Base-by-base conservation (phyloP, 1,284 basidiomycete genomes). In the Melampsora americana region DNA sequence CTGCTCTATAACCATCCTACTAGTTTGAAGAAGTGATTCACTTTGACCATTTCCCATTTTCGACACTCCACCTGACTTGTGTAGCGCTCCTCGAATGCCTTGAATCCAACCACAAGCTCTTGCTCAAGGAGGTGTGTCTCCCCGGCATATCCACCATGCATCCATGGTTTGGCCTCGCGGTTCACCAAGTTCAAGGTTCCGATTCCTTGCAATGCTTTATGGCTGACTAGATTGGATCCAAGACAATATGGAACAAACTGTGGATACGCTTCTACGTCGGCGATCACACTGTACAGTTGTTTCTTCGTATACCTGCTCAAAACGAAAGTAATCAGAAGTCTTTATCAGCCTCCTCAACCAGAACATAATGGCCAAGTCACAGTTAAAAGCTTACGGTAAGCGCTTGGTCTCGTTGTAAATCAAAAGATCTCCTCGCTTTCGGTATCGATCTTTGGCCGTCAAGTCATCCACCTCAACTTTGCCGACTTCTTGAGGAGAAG, bases 211-310 rank as follows among this genome's bases (percentile, higher is more conserved):
- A 73, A 42, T 18, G 61, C 39, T 66, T 66, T 16, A 30, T 42
- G 28, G n/a, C 61, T 65, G 35, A 65, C 64, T 1, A 75, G 20
- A 35, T 60, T 67, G 5, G 72, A 75, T 2, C 50, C 32, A 46
- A 62, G 56, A 61, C 72, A 75, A 46, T 66, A 75, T 23, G 72
- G 72, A 35, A 75, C 72, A 62, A 75, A 75, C 23, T 75, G 50
- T 20, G 64, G 72, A 61, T 75, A 75, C 32, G 35, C 50, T 56
- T 75, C 72, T 12, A 75, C 72, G 50, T 75, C 72, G 12, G 72
- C 72, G 16, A 75, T 75, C 23, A 75, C 56, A 26, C 26, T 20
- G 44, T 75, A 75, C 18, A 75, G 32, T 44, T 75, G 72, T 26
- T 75, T 62, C n/a, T 73, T 73, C 23, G 70, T 66, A 35, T 73